Percentiles rank a stretch among this genome's conserved stretches.
Conservation (phyloP, 108 stramenopile species). For the Nannochloropsis gaditana region DNA sequence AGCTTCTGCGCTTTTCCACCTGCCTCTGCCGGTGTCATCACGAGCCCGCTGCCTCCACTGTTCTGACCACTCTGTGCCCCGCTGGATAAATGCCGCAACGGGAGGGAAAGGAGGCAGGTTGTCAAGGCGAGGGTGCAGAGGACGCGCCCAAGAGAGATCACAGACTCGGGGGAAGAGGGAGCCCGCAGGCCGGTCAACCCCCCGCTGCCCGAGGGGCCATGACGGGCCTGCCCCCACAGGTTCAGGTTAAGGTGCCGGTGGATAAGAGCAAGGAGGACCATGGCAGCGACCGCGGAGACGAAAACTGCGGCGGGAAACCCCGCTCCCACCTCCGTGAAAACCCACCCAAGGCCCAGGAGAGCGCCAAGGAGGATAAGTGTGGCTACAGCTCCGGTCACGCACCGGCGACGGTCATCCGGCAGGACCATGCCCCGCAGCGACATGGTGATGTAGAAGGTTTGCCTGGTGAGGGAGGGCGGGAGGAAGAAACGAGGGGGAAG, state of each 20-base stretch:
- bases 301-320: neutral
- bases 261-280: constrained; percentile 21
- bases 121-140: neutral
- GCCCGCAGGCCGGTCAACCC: neutral
- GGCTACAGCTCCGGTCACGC: constrained; percentile 37
- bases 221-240: neutral
- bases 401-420: constrained; percentile 46
- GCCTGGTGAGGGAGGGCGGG: neutral
- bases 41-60: neutral
- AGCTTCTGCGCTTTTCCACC: neutral
- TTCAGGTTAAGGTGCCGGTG: neutral
- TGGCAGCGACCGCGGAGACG: constrained; percentile 24
- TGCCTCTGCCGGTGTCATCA: neutral
- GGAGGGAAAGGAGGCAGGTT: neutral
- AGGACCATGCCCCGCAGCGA: constrained; percentile 56
- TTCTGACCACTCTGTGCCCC: neutral
- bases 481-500: neutral
- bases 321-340: constrained; percentile 10
- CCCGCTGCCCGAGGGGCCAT: neutral
- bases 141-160: neutral
- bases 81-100: neutral
- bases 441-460: constrained; percentile 47
- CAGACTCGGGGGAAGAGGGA: neutral
- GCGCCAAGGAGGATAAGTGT: constrained; percentile 24
- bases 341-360: constrained; percentile 27